phyloP scores from a whole-genome alignment of 768 basidiomycete genomes.

The Mrakia blollopis region DNA sequence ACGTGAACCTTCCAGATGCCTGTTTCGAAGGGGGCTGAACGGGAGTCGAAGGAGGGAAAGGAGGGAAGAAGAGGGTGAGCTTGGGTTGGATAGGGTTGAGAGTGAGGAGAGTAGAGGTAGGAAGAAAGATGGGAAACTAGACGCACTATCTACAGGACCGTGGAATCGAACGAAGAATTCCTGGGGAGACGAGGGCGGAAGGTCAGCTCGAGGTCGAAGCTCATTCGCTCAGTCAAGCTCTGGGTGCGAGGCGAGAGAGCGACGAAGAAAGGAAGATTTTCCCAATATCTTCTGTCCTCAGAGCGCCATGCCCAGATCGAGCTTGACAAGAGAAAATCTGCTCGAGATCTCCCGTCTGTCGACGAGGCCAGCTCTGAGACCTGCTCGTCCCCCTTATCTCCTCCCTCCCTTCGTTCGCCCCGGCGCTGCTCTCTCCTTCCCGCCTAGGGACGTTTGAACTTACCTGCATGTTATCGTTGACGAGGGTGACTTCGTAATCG shows the following conservation, averaged over 20 bases:
- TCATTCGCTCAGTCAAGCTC: background rate
- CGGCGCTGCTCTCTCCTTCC: background rate
- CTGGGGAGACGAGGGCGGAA: constrained; percentile 3
- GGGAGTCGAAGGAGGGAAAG: background rate
- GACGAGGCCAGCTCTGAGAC: background rate
- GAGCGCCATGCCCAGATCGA: no score
- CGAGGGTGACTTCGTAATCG: constrained; percentile 94
- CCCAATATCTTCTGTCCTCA: no score
- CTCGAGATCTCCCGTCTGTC: no score
- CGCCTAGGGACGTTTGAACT: background rate
- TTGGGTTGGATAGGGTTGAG: background rate
- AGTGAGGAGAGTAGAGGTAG: background rate
- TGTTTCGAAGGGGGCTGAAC: constrained; percentile 94
- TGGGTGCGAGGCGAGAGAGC: no score
- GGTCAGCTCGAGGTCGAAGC: background rate
- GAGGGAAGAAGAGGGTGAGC: background rate
- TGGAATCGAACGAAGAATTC: constrained; percentile 97
- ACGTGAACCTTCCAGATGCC: constrained; percentile 99
- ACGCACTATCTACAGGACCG: constrained; percentile 1
- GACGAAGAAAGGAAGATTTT: no score
- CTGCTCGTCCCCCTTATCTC: constrained; percentile 3
- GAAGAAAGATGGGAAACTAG: background rate
- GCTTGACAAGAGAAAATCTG: no score
- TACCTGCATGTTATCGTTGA: constrained; percentile 91
- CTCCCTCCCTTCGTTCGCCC: no score